Evolutionary conservation across 768 basidiomycete species (phyloP), one percentile per base, ranked within the genome.

Genomic region (Butyriboletus loyo): DNA sequence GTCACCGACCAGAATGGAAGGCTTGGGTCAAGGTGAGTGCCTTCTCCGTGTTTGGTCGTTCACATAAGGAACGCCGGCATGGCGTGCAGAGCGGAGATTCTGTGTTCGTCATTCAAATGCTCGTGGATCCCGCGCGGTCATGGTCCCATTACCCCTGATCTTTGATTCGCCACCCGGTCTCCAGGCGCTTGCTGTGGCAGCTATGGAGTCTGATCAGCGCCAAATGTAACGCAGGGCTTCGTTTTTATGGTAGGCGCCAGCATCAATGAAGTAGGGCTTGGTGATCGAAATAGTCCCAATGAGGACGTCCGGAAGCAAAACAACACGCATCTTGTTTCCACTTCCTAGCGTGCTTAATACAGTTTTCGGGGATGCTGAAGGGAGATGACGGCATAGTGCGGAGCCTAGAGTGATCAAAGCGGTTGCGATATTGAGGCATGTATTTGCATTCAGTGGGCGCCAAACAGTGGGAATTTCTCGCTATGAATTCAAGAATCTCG

Each of bases 1-100:
- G n/a, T 35, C 40, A 27, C 24, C 4, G 14, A 22, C 24, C 31
- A 36, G 24, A 63, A 62, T 58, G 56, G 55, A 65, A 55, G 44
- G 11, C 30, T 27, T 27, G 15, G 37, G 37, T 27, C 57, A 42
- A 47, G 22, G 15, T 30, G 5, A 35, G 5, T 37, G 28, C 27
- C 31, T 32, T 32, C 25, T 35, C 36, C 41, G 28, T 28, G 32
- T 35, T n/a, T 36, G 34, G 25, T 11, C n/a, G 0, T 59, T 47
- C 50, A 17, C 50, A 47, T 27, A 31, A 46, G 21, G 41, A 31
- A 48, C 38, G 45, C 45, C 32, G 41, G 22, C 17, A 19, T 32
- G 7, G 35, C 27, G 21, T 36, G 47, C 22, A 50, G 37, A 48
- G 32, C 47, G 61, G 58, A 48, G 46, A 40, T 46, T 50, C 45